Conservation (phyloP, 257 asterid species). For the Nicotiana benthamiana region DNA sequence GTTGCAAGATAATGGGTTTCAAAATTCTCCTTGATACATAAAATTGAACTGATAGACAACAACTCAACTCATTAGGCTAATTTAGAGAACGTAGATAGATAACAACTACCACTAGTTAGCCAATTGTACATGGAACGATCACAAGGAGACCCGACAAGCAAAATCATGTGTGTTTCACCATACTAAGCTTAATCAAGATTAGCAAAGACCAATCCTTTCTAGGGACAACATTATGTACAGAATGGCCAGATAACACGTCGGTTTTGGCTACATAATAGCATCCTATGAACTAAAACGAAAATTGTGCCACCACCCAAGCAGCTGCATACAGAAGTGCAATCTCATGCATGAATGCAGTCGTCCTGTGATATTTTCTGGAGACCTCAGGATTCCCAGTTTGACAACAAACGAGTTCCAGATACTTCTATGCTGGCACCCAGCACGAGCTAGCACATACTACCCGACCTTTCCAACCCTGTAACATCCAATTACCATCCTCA, state of each 20-base stretch:
- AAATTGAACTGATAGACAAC: neutral
- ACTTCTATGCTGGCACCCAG: constrained; percentile 59
- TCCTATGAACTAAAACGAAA: neutral
- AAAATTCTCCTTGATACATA: neutral
- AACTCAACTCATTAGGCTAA: neutral
- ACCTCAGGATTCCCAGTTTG: neutral
- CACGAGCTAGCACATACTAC: constrained; percentile 58
- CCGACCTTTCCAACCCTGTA: constrained; percentile 97
- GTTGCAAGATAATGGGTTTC: neutral
- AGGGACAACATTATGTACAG: neutral
- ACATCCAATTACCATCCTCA: constrained; percentile 78
- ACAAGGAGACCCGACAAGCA: neutral
- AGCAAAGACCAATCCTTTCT: neutral
- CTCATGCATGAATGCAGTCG: neutral
- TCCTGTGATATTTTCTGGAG: neutral
- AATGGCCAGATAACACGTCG: neutral
- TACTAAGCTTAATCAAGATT: neutral
- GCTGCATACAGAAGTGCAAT: neutral
- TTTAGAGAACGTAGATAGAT: neutral
- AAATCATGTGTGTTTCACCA: neutral
- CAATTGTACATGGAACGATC: neutral
- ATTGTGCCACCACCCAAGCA: neutral
- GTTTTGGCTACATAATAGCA: constrained; percentile 3
- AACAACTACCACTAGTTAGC: neutral
- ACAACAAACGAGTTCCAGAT: neutral